Evolutionary conservation across 495 filamentous ascomycete species (phyloP).

Genomic region (Xylaria grammica): DNA sequence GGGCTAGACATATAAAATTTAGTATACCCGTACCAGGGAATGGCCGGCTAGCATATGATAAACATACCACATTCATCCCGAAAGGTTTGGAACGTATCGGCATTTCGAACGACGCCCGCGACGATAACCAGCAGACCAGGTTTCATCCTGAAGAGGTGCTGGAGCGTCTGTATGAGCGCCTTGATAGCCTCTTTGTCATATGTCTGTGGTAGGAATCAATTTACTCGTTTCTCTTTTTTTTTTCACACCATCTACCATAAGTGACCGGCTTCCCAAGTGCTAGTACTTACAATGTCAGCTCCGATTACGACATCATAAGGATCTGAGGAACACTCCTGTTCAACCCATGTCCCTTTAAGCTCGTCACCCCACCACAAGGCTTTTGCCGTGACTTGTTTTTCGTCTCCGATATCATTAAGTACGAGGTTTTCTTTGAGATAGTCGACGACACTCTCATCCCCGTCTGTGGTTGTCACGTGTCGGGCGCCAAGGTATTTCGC

Average conservation of each 20-base stretch:
- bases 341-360: conserved; percentile 33
- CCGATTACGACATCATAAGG: conserved; percentile 45
- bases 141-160: conserved; percentile 35
- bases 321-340: conserved; percentile 25
- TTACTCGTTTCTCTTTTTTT: not conserved
- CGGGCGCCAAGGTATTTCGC: conserved; percentile 66
- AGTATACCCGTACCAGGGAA: not conserved
- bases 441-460: conserved; percentile 67
- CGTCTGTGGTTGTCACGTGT: conserved; percentile 74
- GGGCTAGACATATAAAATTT: conserved; percentile 31
- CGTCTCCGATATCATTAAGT: conserved; percentile 58
- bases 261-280: not conserved
- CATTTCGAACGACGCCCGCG: conserved; percentile 43
- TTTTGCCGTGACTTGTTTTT: conserved; percentile 41
- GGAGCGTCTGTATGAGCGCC: conserved; percentile 41
- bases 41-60: not conserved
- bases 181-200: conserved; percentile 42
- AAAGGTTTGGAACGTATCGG: conserved; percentile 41
- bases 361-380: conserved; percentile 59
- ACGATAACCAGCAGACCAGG: conserved; percentile 38
- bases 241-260: conserved; percentile 2
- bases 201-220: conserved; percentile 24
- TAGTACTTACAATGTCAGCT: conserved; percentile 47
- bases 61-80: conserved; percentile 39
- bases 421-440: conserved; percentile 62